Evolutionary conservation across 306 rosid genomes (phyloP), one percentile per base, ranked within the genome.

Genomic region (Cicer cuneatum): DNA sequence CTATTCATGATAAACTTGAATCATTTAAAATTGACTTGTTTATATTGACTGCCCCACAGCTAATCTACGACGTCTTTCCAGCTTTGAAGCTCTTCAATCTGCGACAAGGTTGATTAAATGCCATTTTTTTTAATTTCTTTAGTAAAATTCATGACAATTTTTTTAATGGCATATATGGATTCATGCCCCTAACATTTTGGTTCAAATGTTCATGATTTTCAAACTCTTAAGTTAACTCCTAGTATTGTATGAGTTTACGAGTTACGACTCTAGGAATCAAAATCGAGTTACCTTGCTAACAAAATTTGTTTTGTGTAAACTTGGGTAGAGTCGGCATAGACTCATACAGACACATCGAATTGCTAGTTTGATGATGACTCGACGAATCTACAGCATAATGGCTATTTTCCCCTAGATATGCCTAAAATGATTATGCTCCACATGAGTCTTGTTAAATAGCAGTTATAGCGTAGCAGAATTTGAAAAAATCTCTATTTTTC

Each of bases 81-180:
- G 90, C 86, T 89, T 89, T 89, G 98, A 93, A 85, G 85, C 94
- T 47, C 88, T 91, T 66, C 97, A 91, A 65, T 91, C 90, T 70
- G 85, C 89, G 4, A 86, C 91, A 59, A 93, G 98, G 98, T 89
- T 79, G 63, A 71, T 66, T 75, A 49, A 77, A 74, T 38, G 35
- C 72, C 48, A 16, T 10, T 16, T 79, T 33, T 24, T 47, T 24
- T 6, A 21, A 5, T 37, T 42, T 37, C 21, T 59, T 7, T 24
- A 59, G 40, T 5, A 10, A 24, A 40, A 47, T 16, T 67, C 38
- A 10, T 11, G 8, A 38, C 7, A 16, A 8, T 7, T 12, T 24
- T 64, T 21, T 65, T 7, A 18, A 59, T 8, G 57, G 19, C 51
- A 58, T 53, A 53, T 16, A 24, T 72, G 51, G 33, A 64, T 14